Conservation (phyloP, 768 basidiomycete genomes). For the Trametes coccinea region DNA sequence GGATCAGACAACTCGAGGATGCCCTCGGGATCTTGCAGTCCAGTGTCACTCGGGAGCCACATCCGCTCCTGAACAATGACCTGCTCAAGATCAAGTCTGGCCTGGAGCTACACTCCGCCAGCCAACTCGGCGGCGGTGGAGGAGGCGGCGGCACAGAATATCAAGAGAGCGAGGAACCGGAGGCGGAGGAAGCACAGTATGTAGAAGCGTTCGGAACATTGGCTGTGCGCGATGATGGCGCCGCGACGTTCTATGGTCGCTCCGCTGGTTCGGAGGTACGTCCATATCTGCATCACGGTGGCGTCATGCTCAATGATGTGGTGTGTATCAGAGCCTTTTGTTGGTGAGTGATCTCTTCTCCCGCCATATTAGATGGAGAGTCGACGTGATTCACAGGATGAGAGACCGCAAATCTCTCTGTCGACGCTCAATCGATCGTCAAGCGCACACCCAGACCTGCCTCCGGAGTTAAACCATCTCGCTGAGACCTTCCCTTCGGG, state of each 20-base stretch:
- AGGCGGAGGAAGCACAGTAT: slow-evolving; percentile 33
- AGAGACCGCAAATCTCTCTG: slow-evolving; percentile 6
- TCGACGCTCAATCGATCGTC: slow-evolving; percentile 4
- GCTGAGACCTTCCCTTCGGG: slow-evolving; percentile 54
- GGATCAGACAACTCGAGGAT: slow-evolving; percentile 71
- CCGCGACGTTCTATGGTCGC: slow-evolving; percentile 71
- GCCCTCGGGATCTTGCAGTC: slow-evolving; percentile 61
- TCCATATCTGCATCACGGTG: slow-evolving; percentile 5
- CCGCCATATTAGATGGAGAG: not conserved
- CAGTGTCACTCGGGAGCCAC: slow-evolving; percentile 52
- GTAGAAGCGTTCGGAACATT: slow-evolving; percentile 55
- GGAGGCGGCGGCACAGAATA: slow-evolving; percentile 21
- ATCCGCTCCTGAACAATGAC: slow-evolving; percentile 57
- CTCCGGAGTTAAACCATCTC: slow-evolving; percentile 24
- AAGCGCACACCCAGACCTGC: slow-evolving; percentile 11
- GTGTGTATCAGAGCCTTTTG: slow-evolving; percentile 23
- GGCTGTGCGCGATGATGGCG: slow-evolving; percentile 65
- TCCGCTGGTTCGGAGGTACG: slow-evolving; percentile 75
- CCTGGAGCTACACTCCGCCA: slow-evolving; percentile 45
- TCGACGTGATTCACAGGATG: slow-evolving; percentile 11
- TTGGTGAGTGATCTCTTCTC: slow-evolving; percentile 19
- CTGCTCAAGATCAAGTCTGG: slow-evolving; percentile 57
- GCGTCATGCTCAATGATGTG: not conserved
- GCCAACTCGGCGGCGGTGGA: not conserved
- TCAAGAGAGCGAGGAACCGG: slow-evolving; percentile 22